Evolutionary conservation across 148 eudicot genomes (phyloP).

Genomic region (Hydrangea macrophylla): DNA sequence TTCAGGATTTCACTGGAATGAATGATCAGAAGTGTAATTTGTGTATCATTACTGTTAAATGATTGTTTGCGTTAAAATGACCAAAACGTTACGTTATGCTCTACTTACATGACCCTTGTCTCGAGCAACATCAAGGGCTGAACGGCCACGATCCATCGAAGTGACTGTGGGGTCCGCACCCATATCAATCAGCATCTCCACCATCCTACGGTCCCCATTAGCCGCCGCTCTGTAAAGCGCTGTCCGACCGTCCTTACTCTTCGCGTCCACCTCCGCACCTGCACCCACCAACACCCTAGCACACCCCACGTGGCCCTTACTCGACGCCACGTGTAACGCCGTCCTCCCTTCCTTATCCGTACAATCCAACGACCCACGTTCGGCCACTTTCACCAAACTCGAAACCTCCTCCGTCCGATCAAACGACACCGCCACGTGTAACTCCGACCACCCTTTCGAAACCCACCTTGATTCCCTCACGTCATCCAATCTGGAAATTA

Average conservation of each 20-base stretch:
- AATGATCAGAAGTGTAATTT: no score
- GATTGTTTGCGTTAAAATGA: no score
- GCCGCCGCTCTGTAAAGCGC: constrained; percentile 37
- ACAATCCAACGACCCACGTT: constrained; percentile 29
- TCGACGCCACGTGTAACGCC: constrained; percentile 39
- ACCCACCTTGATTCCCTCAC: constrained; percentile 9
- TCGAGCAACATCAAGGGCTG: constrained; percentile 38
- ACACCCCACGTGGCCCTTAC: constrained; percentile 29
- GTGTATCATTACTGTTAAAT: no score
- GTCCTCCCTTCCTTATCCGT: constrained; percentile 40
- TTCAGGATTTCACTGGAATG: no score
- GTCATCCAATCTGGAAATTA: neutral
- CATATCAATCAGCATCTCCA: constrained; percentile 35
- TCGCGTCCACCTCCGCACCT: constrained; percentile 42
- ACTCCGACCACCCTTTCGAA: constrained; percentile 23
- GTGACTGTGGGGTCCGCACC: constrained; percentile 42
- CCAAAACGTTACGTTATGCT: no score
- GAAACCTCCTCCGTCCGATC: constrained; percentile 39
- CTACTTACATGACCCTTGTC: constrained; percentile 44
- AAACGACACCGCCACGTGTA: constrained; percentile 36
- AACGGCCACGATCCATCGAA: constrained; percentile 27
- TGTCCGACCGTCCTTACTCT: constrained; percentile 39
- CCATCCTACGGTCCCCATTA: constrained; percentile 41
- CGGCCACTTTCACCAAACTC: constrained; percentile 15
- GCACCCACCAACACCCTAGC: constrained; percentile 32